Evolutionary conservation across 2,329 filamentous ascomycete species (phyloP), one percentile per base, ranked within the genome.

Genomic region (Phialophora verrucosa): DNA sequence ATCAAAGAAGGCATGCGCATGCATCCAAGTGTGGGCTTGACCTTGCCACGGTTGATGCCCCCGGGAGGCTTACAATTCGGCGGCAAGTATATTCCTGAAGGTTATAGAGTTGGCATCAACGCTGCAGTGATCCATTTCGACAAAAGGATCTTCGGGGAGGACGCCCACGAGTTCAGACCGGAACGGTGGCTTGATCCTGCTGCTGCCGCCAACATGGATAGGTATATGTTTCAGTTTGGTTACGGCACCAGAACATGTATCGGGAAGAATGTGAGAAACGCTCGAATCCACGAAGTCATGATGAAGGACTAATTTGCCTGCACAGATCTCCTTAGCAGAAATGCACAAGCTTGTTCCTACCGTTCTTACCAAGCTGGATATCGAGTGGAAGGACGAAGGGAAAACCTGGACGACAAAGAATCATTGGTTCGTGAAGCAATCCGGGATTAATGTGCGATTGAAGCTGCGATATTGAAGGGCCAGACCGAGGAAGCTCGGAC

Each of bases 1-100:
- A 70, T 70, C 66, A 70, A 70, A 32, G 68, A 70, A 49, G 68
- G 62, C 27, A 50, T 70, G 42, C 59, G 68, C 3, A n/a, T 68
- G 53, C 66, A 70, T 59, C 73, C 73, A 2, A 70, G 69, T 25
- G 69, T 72, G 17, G 73, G 61, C 4, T 53, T 75, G 20, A 70
- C 70, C 35, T 68, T 75, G 57, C 69, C 69, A 4, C 70, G 73
- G 14, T 42, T 42, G 35, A 42, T 42, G 35, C 35, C 35, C 3
- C 4, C 14, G 5, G 35, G 35, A 1, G 35, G 35, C 14, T 42
- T 42, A 42, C 35, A 42, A 1, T 42, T 42, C 14, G 14, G 14
- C 14, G 35, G 35, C 35, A 42, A 42, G 14, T 42, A 42, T 42
- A 17, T 42, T 5, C 35, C 35, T 42, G 35, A 42, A 42, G 35